Evolutionary conservation across 1,139 yeast genomes (phyloP), one percentile per base, ranked within the genome.

Genomic region (Martiniozyma asiatica): DNA sequence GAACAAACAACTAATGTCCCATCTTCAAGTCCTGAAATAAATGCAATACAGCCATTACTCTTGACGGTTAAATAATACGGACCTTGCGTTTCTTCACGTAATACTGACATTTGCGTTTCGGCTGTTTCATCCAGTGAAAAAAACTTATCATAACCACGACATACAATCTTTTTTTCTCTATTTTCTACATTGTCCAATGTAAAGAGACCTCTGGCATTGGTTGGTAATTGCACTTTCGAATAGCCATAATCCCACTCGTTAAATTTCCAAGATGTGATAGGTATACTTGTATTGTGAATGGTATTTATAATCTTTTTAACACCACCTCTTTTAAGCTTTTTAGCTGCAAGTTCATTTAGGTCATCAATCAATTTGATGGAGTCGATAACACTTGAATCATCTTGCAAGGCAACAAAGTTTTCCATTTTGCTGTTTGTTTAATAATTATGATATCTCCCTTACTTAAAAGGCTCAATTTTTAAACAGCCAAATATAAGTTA

Each of bases 121-220:
- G 58, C 44, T 1, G 68, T 63, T 48, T 92, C 98, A 35, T 63
- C 69, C 8, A 84, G 61, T 47, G 80, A 87, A 65, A 85, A 92
- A 52, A 92, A 92, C 56, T 92, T 92, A 55, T 92, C 92, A 50
- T 92, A 92, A 0, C 99, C 98, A 42, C 99, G 60, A 1, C 78
- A 75, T 1, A 72, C 73, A 15, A 92, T 78, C 7, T 13, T 17
- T 6, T 6, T 6, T 8, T 6, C 6, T 17, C 7, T 6, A 6
- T 17, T 6, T 17, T 17, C 7, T 6, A 6, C 8, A 17, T 6
- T 17, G 8, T 17, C 18, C 14, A 51, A 37, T 0, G 93, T 81
- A 48, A 89, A 89, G 12, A 89, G 53, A 0, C 98, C 98, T 33
- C 98, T 63, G 0, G 97, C 94, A 35, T 73, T 59, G 4, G 72